phyloP scores from a whole-genome alignment of 1,284 basidiomycete species.

The Abortiporus biennis region DNA sequence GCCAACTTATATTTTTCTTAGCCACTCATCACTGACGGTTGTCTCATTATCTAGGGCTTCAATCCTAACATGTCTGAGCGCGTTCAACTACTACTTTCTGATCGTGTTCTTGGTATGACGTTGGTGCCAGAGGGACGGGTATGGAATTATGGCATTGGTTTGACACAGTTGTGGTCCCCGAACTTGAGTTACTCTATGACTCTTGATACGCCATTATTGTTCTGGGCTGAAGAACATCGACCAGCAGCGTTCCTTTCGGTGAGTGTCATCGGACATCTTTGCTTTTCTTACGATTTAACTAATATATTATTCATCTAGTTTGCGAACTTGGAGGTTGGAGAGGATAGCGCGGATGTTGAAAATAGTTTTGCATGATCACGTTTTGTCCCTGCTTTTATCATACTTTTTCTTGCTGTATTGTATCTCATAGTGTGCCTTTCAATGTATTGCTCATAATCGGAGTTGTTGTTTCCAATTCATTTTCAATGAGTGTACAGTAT shows the following conservation, averaged over 20 bases:
- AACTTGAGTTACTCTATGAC: slow-evolving; percentile 82
- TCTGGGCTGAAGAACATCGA: slow-evolving; percentile 96
- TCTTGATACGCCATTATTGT: slow-evolving; percentile 86
- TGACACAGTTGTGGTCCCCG: slow-evolving; percentile 89
- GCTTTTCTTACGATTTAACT: not conserved
- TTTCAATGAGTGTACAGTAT: no score
- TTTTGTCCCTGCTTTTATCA: slow-evolving; percentile 10
- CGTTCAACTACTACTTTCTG: slow-evolving; percentile 91
- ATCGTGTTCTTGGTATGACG: slow-evolving; percentile 89
- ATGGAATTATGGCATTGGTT: slow-evolving; percentile 91
- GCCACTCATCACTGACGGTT: not conserved
- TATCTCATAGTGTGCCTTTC: slow-evolving; percentile 10
- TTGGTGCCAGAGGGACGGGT: slow-evolving; percentile 86
- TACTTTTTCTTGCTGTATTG: slow-evolving; percentile 12
- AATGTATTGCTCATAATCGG: no score
- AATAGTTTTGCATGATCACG: slow-evolving; percentile 67
- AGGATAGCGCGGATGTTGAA: slow-evolving; percentile 88
- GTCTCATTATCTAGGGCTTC: slow-evolving; percentile 59
- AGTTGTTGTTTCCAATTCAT: no score
- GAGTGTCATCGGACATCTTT: slow-evolving; percentile 26
- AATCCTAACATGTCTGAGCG: slow-evolving; percentile 97
- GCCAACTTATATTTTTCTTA: slow-evolving; percentile 17
- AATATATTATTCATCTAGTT: slow-evolving; percentile 44
- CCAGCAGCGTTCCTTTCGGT: slow-evolving; percentile 87
- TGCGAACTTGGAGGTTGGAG: slow-evolving; percentile 77